Evolutionary conservation across 2,329 filamentous ascomycete genomes (phyloP).

Genomic region (Aureobasidium sp.): DNA sequence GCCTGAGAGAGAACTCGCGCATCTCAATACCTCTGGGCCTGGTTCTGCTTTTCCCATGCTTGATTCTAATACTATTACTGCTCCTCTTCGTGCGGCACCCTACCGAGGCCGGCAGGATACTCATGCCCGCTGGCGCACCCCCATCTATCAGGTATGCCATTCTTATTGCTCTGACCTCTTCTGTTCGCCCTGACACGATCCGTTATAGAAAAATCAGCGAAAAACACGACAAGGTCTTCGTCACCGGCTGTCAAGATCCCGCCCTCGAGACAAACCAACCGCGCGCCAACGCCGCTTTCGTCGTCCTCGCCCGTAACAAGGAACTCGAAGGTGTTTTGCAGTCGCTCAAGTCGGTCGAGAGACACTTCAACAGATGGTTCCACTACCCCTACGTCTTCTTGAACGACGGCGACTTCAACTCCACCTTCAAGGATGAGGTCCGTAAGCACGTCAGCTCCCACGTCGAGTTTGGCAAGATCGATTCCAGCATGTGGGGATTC

Average conservation of each 20-base stretch:
- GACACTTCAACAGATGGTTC: constrained; percentile 98
- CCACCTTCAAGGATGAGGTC: constrained; percentile 82
- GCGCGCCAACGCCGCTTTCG: constrained; percentile 88
- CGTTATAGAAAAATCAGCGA: constrained; percentile 83
- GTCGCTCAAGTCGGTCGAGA: constrained; percentile 94
- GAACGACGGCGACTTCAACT: constrained; percentile 95
- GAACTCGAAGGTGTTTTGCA: constrained; percentile 93
- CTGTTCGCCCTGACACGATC: constrained; percentile 10
- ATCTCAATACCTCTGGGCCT: constrained; percentile 88
- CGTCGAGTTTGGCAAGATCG: constrained; percentile 92
- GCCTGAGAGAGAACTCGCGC: constrained; percentile 82
- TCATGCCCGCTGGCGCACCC: constrained; percentile 81
- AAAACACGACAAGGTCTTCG: constrained; percentile 93
- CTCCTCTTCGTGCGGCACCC: constrained; percentile 85
- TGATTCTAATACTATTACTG: constrained; percentile 85
- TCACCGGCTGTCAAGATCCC: constrained; percentile 73
- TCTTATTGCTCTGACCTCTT: background rate
- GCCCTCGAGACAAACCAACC: constrained; percentile 61
- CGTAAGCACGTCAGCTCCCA: constrained; percentile 78
- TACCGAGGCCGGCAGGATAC: constrained; percentile 67
- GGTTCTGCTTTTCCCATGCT: constrained; percentile 83
- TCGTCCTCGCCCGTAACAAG: constrained; percentile 91
- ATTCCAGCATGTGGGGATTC: constrained; percentile 86
- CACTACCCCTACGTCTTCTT: constrained; percentile 98
- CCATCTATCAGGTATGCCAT: constrained; percentile 73